A percentile compares a stretch with the other conserved stretches of the same genome.
These are phyloP conservation scores for Punica granatum DNA, from an alignment of 345 rosid genomes.

Conservation along the genomic window DNA sequence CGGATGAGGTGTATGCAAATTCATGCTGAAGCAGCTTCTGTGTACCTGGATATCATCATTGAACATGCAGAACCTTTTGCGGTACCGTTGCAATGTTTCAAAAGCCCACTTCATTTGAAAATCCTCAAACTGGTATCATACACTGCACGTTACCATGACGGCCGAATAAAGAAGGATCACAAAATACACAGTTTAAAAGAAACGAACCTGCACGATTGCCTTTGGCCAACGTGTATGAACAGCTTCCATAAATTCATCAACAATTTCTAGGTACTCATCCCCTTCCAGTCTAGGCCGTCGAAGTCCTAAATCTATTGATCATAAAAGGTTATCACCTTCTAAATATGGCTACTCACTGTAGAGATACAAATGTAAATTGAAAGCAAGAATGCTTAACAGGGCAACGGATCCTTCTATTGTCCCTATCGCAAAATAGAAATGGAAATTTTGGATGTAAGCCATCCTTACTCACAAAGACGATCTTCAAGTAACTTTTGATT, in stretches of 20 bases:
- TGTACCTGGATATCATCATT: constrained; percentile 95
- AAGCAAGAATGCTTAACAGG: neutral
- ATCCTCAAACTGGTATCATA: constrained; percentile 72
- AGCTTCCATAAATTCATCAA: constrained; percentile 99
- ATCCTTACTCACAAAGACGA: constrained; percentile 63
- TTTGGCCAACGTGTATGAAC: constrained; percentile 90
- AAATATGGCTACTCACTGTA: neutral
- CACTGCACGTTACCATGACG: constrained; percentile 22
- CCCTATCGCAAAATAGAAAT: neutral
- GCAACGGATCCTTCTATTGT: neutral
- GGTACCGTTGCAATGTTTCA: constrained; percentile 83
- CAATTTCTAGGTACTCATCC: constrained; percentile 72
- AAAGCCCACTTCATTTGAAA: constrained; percentile 99
- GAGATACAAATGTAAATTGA: neutral
- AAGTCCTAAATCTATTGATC: constrained; percentile 68
- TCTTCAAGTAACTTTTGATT: constrained; percentile 83
- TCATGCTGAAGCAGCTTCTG: constrained; percentile 6
- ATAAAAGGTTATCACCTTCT: neutral
- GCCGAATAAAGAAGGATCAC: constrained; percentile 10
- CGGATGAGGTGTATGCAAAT: neutral
- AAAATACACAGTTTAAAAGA: constrained; percentile 13
- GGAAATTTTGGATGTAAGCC: neutral
- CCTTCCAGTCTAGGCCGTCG: constrained; percentile 93
- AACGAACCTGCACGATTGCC: constrained; percentile 81
- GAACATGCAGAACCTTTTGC: constrained; percentile 89